A percentile compares a stretch with the other conserved stretches of the same genome.
Conservation (phyloP, 495 filamentous ascomycete species). For the Lindgomyces ingoldianus region DNA sequence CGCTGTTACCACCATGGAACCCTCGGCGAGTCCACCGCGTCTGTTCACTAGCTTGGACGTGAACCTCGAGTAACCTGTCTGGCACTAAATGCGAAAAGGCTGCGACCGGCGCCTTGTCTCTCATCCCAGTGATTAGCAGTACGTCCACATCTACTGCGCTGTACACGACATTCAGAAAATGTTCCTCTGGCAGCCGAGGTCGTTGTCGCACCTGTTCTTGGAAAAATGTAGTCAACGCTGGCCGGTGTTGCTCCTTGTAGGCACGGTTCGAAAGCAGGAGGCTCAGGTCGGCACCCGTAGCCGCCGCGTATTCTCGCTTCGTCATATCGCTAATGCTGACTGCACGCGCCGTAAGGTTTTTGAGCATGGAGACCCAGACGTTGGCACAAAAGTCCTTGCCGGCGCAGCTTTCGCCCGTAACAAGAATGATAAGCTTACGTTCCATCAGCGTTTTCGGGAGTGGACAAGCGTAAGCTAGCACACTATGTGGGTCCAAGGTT, state of each 20-base stretch:
- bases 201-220: slow-evolving; percentile 51
- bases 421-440: slow-evolving; percentile 59
- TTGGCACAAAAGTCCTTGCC: slow-evolving; percentile 65
- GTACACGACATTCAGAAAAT: slow-evolving; percentile 56
- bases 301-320: slow-evolving; percentile 61
- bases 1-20: slow-evolving; percentile 31
- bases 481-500: slow-evolving; percentile 53
- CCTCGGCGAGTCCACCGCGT: slow-evolving; percentile 50
- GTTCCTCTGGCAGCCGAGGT: slow-evolving; percentile 56
- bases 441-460: slow-evolving; percentile 47
- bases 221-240: slow-evolving; percentile 57
- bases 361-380: slow-evolving; percentile 54
- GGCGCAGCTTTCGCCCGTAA: slow-evolving; percentile 60
- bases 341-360: slow-evolving; percentile 48
- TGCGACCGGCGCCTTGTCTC: slow-evolving; percentile 62
- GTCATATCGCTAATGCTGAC: slow-evolving; percentile 63
- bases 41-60: slow-evolving; percentile 51
- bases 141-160: slow-evolving; percentile 54
- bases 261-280: slow-evolving; percentile 55
- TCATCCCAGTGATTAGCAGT: slow-evolving; percentile 66
- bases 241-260: slow-evolving; percentile 65
- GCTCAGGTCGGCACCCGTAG: slow-evolving; percentile 53
- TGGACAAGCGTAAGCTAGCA: slow-evolving; percentile 59
- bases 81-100: slow-evolving; percentile 59
- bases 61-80: slow-evolving; percentile 57